Conservation (phyloP, 768 basidiomycete genomes). For the Cystobasidium onofrii region DNA sequence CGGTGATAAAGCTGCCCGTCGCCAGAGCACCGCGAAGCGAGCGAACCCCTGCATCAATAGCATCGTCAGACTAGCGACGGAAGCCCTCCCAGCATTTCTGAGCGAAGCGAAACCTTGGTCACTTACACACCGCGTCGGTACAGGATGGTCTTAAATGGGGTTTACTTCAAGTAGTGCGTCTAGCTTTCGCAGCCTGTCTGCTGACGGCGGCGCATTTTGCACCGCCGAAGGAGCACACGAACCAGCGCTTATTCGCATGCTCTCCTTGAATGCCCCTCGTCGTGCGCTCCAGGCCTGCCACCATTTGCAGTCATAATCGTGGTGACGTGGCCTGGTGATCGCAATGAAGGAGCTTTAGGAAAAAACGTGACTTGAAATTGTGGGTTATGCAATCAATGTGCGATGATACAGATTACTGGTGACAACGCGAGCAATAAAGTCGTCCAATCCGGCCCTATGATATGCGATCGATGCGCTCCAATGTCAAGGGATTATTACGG, state of each 20-base stretch:
- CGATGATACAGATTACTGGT: too few relatives aligned
- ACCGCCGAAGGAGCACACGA: not conserved
- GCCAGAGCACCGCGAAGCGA: not conserved
- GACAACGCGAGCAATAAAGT: too few relatives aligned
- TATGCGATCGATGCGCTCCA: too few relatives aligned
- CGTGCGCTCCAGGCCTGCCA: not conserved
- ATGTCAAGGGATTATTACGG: too few relatives aligned
- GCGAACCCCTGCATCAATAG: conserved; percentile 1
- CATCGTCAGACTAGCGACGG: not conserved
- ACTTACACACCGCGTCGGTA: conserved; percentile 18
- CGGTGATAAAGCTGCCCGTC: conserved; percentile 10
- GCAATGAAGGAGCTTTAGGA: not conserved
- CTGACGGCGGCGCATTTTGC: not conserved
- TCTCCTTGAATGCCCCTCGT: not conserved
- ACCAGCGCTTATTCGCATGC: not conserved
- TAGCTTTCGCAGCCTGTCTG: not conserved
- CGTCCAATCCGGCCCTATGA: too few relatives aligned
- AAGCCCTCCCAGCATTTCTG: too few relatives aligned
- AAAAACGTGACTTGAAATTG: not conserved
- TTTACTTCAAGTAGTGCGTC: not conserved
- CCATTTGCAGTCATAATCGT: not conserved
- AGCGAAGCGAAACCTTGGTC: too few relatives aligned
- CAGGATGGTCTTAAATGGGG: conserved; percentile 17
- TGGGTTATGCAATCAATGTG: too few relatives aligned
- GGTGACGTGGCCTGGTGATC: not conserved